Base-by-base conservation (phyloP, 257 asterid genomes). In the Hygrophila difformis region DNA sequence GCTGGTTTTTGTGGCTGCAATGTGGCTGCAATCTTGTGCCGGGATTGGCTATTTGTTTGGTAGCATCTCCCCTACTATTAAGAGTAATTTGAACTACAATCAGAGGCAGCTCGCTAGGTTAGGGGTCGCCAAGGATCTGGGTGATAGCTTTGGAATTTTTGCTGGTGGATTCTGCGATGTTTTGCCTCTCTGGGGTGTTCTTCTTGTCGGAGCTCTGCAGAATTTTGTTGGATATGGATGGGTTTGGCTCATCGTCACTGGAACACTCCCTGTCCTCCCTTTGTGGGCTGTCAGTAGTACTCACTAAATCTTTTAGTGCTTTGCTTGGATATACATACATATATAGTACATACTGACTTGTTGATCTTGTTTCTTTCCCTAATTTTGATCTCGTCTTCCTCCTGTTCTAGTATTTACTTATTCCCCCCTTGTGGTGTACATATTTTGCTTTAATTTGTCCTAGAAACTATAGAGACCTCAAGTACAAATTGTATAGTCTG, bases 1-100 rank as follows among this genome's bases (percentile, higher is more conserved):
- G 97, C 85, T 87, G 43, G 93, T 83, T 16, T 87, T 83, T 20
- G 97, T 87, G n/a, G 93, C 92, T 20, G 80, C 95, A 63, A 87
- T 87, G 85, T 87, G 95, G 97, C 73, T 87, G 16, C 92, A 80
- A 49, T 87, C 97, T 0, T 87, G 95, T 47, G 82, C 92, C 0
- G 97, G 97, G 24, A 71, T 87, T 53, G 97, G 95, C 14, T 87
- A 83, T 52, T 43, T 83, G 16, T 87, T 83, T 44, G 94, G 93
- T 5, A 87, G 97, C 69, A 64, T 87, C 17, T 87, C 97, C 3
- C 97, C 97, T 0, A 66, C 63, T 49, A 84, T 87, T 47, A 83
- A 87, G 63, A 76, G 69, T n/a, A 44, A 67, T 33, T 61, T 87
- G 62, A 77, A 76, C 62, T 87, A 87, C 26, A 87, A 74, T 53